Base-by-base conservation (phyloP, 495 filamentous ascomycete species). In the Aspergillus biplanus region DNA sequence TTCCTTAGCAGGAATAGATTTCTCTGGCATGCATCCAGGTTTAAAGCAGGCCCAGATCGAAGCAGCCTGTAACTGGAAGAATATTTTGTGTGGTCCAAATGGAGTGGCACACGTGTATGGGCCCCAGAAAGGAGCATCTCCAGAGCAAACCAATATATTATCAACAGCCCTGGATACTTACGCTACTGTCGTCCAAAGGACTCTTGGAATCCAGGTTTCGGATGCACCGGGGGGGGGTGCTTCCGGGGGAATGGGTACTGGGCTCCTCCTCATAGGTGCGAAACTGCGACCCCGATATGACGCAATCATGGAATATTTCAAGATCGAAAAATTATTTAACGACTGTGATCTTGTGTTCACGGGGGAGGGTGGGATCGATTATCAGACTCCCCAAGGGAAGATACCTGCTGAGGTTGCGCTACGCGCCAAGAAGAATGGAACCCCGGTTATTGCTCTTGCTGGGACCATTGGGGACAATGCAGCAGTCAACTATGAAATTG, bases 371-470 rank as follows among this genome's bases (percentile, higher is more conserved):
- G 62, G 56, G 7, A 52, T 64, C 15, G 62, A 64, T 44, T 39
- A 58, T 7, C 62, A 64, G 46, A 64, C 62, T 6, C 62, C 62
- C 6, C 11, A 47, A 7, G 62, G 62, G 13, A 64, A 64, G 48
- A 64, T 64, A 16, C 62, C 62, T 0, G 62, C 62, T 2, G 62
- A 64, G 42, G 62, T 64, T 21, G 62, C 56, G 0, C n/a, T 64
- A 21, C 55, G 62, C 3, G 62, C 62, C 7, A 64, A 55, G 31
- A 9, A 54, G 56, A 37, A 21, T 8, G 32, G 49, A 1, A 64
- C 33, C 6, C 62, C 55, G 1, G 62, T 64, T 7, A 64, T 64
- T 31, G 62, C 59, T 13, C 62, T 64, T 7, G 62, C 62, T 12
- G 62, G 62, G 5, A 59, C 62, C 4, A 27, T 64, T 6, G 62